Conservation (phyloP, 1,139 yeast genomes). For the Magnusiomyces fungicola region DNA sequence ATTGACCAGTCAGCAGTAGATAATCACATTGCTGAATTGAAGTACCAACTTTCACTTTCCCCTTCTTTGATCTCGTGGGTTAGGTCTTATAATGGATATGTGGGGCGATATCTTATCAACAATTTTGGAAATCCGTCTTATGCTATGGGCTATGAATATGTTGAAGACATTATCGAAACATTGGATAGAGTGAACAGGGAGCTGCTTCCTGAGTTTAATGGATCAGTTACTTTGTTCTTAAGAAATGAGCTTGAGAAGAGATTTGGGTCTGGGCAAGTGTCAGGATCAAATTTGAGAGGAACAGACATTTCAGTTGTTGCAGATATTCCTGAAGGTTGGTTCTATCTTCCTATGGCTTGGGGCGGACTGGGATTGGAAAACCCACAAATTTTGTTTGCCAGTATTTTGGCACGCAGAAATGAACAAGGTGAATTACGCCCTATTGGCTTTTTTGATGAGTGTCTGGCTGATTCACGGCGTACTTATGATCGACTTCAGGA, state of each 20-base stretch:
- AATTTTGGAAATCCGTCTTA: constrained; percentile 17
- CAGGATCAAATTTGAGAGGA: background rate
- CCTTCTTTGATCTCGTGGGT: constrained; percentile 16
- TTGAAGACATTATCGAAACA: constrained; percentile 17
- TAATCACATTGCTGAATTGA: constrained; percentile 17
- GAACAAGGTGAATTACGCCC: no score
- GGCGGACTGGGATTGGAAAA: constrained; percentile 19
- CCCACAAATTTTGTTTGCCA: constrained; percentile 7
- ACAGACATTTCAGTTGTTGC: background rate
- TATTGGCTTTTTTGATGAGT: no score
- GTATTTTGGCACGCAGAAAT: background rate
- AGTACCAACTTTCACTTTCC: constrained; percentile 14
- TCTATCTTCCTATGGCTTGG: constrained; percentile 16
- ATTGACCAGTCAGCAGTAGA: constrained; percentile 15
- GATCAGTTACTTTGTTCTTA: constrained; percentile 2
- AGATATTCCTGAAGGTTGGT: constrained; percentile 15
- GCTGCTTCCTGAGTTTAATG: constrained; percentile 14
- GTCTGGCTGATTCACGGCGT: no score
- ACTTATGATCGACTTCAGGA: no score
- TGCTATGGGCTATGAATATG: constrained; percentile 14
- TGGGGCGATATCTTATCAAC: constrained; percentile 14
- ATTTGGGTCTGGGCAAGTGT: constrained; percentile 1
- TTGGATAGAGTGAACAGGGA: constrained; percentile 13
- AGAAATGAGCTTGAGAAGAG: constrained; percentile 7
- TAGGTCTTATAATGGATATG: constrained; percentile 17